A percentile compares a stretch with the other conserved stretches of the same genome.
Evolutionary conservation across 106 monocot species (phyloP).

Genomic region (Vanilla planifolia): DNA sequence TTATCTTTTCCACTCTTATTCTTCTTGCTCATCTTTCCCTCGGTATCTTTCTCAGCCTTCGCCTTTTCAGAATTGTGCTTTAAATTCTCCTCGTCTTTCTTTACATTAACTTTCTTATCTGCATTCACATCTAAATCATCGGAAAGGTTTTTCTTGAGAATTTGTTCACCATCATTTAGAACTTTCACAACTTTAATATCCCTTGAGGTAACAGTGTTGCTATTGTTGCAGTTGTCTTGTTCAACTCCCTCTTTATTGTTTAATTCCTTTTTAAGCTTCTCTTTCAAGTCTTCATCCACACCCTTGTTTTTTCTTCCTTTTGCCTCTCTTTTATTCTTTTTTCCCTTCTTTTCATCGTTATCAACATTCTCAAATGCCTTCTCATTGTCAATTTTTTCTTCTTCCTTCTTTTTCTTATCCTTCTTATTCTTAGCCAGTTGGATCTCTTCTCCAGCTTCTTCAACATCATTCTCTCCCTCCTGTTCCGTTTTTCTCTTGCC

Average conservation of each 20-base stretch:
- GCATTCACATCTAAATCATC: constrained; percentile 2
- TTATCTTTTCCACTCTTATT: constrained; percentile 16
- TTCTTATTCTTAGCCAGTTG: not conserved
- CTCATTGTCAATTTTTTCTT: constrained; percentile 9
- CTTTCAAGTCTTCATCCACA: constrained; percentile 2
- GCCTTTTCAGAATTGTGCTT: constrained; percentile 8
- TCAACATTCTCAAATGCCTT: constrained; percentile 5
- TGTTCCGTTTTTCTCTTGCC: not conserved
- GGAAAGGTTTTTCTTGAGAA: too few species aligned
- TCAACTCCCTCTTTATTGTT: too few species aligned
- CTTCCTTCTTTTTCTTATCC: constrained; percentile 9
- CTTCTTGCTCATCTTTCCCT: constrained; percentile 23
- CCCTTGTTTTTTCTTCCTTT: not conserved
- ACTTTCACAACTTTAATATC: not conserved
- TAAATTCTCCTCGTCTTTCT: constrained; percentile 5
- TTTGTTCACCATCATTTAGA: not conserved
- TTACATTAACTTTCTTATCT: constrained; percentile 1
- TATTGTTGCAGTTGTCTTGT: not conserved
- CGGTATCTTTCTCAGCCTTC: constrained; percentile 12
- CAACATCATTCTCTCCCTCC: not conserved
- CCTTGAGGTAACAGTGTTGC: not conserved
- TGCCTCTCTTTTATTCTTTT: not conserved
- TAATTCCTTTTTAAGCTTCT: not conserved
- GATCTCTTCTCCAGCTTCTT: not conserved
- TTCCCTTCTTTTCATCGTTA: constrained; percentile 1